These are phyloP conservation scores for Apiospora malaysiana DNA, from an alignment of 2,329 filamentous ascomycete genomes.

Conservation along the genomic window DNA sequence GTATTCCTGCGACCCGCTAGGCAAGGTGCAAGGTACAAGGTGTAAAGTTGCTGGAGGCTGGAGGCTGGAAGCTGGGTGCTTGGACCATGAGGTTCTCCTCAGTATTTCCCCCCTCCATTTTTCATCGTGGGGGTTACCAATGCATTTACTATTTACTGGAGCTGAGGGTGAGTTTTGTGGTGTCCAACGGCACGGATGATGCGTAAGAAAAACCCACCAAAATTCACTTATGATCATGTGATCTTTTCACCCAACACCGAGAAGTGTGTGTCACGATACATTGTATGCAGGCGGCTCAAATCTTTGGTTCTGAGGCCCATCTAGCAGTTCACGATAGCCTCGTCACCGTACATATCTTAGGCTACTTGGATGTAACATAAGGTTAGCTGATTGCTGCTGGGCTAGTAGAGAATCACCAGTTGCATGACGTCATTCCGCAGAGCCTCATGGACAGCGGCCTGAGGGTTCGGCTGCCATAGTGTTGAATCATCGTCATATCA, in stretches of 20 bases:
- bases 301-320: slow-evolving; percentile 10
- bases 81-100: slow-evolving; percentile 17
- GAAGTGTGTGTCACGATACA: background rate
- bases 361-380: background rate
- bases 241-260: background rate
- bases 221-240: background rate
- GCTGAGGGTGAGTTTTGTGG: background rate
- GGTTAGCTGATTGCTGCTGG: slow-evolving; percentile 11
- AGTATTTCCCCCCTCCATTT: slow-evolving; percentile 7
- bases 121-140: slow-evolving; percentile 15
- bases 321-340: slow-evolving; percentile 8
- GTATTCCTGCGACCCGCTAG: too few relatives aligned
- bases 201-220: background rate
- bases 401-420: background rate
- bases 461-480: background rate
- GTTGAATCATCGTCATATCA: background rate
- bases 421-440: slow-evolving; percentile 17
- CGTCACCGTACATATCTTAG: slow-evolving; percentile 5
- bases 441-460: background rate
- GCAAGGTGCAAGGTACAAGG: too few relatives aligned
- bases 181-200: background rate
- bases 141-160: slow-evolving; percentile 18
- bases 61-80: background rate
- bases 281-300: background rate
- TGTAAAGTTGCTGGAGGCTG: too few relatives aligned